A percentile compares a stretch with the other conserved stretches of the same genome.
phyloP scores from a whole-genome alignment of 2,329 filamentous ascomycete species.

The Neonectria faginata region DNA sequence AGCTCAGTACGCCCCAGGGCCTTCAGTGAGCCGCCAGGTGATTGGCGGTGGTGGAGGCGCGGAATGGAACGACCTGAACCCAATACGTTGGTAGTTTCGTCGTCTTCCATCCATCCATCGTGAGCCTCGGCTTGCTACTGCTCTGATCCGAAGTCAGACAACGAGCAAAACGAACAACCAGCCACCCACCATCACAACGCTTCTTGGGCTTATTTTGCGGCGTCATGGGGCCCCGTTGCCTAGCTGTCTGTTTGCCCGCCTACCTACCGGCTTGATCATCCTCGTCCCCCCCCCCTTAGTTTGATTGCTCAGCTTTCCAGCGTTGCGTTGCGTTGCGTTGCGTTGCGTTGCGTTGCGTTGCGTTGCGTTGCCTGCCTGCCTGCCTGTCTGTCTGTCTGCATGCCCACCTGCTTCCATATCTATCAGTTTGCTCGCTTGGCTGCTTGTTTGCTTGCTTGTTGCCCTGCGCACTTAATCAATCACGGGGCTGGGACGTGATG shows the following conservation, averaged over 20 bases:
- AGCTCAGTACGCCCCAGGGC: not conserved
- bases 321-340: constrained; percentile 8
- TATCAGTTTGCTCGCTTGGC: constrained; percentile 3
- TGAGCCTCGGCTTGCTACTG: constrained; percentile 4
- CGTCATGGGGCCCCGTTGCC: not conserved
- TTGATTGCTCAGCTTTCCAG: constrained; percentile 5
- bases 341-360: constrained; percentile 11
- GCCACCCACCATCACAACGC: constrained; percentile 1
- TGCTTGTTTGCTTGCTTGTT: not conserved
- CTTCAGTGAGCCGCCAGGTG: constrained; percentile 9
- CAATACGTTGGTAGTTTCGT: not conserved
- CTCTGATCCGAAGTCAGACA: constrained; percentile 3
- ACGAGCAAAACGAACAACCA: not conserved
- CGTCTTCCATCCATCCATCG: constrained; percentile 9
- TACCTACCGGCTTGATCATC: not conserved
- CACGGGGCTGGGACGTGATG: constrained; percentile 18
- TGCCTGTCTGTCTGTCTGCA: not conserved
- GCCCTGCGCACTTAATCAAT: not conserved
- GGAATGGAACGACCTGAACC: not conserved
- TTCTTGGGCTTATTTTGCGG: not conserved
- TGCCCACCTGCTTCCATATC: not conserved
- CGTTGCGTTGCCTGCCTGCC: constrained; percentile 1
- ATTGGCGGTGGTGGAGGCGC: constrained; percentile 8
- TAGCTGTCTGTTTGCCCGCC: not conserved
- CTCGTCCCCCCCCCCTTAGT: not conserved